Conservation (phyloP, 192 early-diverging fungal species). For the Thamnidium elegans region DNA sequence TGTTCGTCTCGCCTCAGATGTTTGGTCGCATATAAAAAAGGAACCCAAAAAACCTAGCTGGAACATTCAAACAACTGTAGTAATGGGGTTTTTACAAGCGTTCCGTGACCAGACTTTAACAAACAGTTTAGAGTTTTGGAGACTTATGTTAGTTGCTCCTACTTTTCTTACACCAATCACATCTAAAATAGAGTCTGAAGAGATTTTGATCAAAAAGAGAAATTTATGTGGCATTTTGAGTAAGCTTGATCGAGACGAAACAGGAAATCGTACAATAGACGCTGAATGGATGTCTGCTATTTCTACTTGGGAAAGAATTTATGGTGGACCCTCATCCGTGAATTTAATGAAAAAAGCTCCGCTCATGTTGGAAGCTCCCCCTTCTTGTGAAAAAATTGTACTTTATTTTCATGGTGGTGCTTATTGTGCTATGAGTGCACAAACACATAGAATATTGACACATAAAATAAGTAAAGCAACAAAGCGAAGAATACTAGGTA, state of each 20-base stretch:
- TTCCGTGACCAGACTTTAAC: constrained; percentile 11
- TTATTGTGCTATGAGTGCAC: constrained; percentile 32
- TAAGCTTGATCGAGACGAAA: constrained; percentile 18
- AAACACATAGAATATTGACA: constrained; percentile 23
- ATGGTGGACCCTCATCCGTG: constrained; percentile 4
- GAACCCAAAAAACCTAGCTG: constrained; percentile 30
- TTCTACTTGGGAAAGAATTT: constrained; percentile 9
- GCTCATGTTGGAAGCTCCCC: background rate
- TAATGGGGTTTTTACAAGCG: constrained; percentile 21
- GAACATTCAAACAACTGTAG: constrained; percentile 25
- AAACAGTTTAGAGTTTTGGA: constrained; percentile 23
- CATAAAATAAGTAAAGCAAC: constrained; percentile 30
- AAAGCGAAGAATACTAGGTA: constrained; percentile 25
- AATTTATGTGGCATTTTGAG: constrained; percentile 22
- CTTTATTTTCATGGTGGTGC: constrained; percentile 34
- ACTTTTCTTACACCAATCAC: constrained; percentile 20
- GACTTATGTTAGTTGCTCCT: constrained; percentile 22
- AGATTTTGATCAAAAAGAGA: constrained; percentile 1
- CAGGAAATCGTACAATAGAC: background rate
- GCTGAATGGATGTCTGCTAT: constrained; percentile 26
- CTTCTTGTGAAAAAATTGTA: constrained; percentile 22
- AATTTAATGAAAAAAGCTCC: background rate
- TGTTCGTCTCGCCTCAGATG: background rate
- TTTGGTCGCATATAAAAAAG: constrained; percentile 13
- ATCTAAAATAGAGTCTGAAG: constrained; percentile 8